Percentiles rank a stretch among this genome's conserved stretches.
Conservation (phyloP, 2,329 filamentous ascomycete species). For the Fusarium transvaalense region DNA sequence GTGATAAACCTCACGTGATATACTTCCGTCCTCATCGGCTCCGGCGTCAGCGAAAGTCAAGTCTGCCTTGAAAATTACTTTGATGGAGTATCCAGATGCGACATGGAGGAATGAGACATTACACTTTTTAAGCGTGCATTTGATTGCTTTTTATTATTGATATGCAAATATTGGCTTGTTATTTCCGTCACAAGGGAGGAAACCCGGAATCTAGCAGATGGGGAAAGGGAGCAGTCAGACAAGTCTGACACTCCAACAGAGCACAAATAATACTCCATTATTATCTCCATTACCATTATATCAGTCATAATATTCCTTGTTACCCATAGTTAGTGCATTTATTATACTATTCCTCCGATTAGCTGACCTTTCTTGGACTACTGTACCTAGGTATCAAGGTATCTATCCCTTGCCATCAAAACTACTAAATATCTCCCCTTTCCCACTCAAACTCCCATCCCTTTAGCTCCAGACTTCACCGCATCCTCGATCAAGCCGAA, state of each 20-base stretch:
- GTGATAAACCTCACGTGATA: constrained; percentile 19
- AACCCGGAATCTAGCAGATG: not conserved
- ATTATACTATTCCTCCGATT: not conserved
- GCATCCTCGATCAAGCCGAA: not conserved
- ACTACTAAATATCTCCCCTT: not conserved
- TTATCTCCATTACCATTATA: not conserved
- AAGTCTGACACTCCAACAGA: not conserved
- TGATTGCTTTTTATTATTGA: not conserved
- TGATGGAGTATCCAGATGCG: not conserved
- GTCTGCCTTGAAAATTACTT: not conserved
- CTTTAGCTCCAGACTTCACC: not conserved
- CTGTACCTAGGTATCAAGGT: no score
- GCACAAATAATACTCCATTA: not conserved
- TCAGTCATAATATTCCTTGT: not conserved
- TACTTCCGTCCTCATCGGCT: not conserved
- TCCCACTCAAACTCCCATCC: not conserved
- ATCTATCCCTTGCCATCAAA: not conserved
- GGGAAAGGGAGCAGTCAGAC: constrained; percentile 1
- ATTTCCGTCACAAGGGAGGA: constrained; percentile 13
- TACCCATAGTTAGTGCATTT: not conserved
- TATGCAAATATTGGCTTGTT: not conserved
- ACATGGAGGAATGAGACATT: not conserved
- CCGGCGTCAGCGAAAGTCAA: constrained; percentile 1
- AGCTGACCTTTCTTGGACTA: no score
- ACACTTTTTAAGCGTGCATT: not conserved